A percentile compares a stretch with the other conserved stretches of the same genome.
Evolutionary conservation across 2,329 filamentous ascomycete genomes (phyloP).

Genomic region (Endothia cerciana): DNA sequence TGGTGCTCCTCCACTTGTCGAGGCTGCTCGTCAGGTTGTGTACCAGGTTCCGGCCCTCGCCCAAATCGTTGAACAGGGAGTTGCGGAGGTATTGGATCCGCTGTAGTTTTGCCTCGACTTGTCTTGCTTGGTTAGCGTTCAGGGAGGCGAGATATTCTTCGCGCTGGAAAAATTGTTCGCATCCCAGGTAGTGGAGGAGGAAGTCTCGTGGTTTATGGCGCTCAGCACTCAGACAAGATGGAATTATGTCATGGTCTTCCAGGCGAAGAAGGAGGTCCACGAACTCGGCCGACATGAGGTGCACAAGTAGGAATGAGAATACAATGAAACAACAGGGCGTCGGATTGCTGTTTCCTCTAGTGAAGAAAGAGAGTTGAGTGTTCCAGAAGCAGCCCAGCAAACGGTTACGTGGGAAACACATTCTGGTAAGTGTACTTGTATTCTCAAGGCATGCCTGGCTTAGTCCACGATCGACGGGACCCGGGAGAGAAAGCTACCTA

Average conservation of each 20-base stretch:
- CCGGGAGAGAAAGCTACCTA: not conserved
- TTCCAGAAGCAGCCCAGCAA: not conserved
- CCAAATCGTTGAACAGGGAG: conserved; percentile 18
- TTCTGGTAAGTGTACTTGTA: not conserved
- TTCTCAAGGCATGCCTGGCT: not conserved
- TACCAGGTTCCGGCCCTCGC: conserved; percentile 18
- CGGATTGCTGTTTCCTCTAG: not conserved
- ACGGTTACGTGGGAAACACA: not conserved
- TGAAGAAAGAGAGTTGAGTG: not conserved
- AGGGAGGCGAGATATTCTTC: conserved; percentile 24
- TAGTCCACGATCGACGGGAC: not conserved
- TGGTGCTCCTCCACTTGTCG: conserved; percentile 17
- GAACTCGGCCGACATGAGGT: conserved; percentile 20
- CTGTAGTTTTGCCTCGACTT: conserved; percentile 19
- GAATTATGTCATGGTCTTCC: conserved; percentile 29
- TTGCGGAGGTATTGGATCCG: conserved; percentile 20
- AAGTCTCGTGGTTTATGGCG: conserved; percentile 27
- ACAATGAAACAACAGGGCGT: not conserved
- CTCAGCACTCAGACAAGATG: conserved; percentile 27
- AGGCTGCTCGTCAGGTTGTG: conserved; percentile 21
- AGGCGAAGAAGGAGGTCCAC: conserved; percentile 19
- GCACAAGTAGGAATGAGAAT: not conserved
- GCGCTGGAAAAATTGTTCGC: conserved; percentile 29
- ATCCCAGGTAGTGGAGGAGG: conserved; percentile 28
- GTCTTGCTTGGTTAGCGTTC: conserved; percentile 12